Base-by-base conservation (phyloP, 192 early-diverging fungal genomes). In the Podila epicladia region DNA sequence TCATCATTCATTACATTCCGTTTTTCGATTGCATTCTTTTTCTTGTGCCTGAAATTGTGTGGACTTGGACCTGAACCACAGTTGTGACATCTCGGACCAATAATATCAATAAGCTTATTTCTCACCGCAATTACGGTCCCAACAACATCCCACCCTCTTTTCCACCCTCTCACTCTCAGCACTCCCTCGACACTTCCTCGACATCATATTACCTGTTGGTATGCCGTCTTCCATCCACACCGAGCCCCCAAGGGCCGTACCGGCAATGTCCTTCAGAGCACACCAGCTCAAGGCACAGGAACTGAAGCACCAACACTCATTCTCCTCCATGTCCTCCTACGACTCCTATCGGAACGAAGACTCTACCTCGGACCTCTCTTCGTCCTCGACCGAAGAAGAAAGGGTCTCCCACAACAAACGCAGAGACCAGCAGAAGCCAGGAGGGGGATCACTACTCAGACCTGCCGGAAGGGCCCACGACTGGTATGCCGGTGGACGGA, bases 311-410 rank as follows among this genome's bases (percentile, higher is more conserved):
- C 26, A 64, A 9, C 38, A 32, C 38, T 85, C 84, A 5, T 74
- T 72, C 64, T 78, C 84, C 13, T 85, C 84, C 26, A 65, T 85
- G 48, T 82, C 79, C 31, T 85, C 84, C 28, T 85, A 85, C 49
- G 77, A 68, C 22, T 82, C 80, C 53, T 71, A 37, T 38, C n/a
- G 20, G 26, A 59, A 33, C 55, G 11, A 60, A 19, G 24, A 41
- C 59, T 58, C 50, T n/a, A 17, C 28, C 33, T 50, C 22, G 37
- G 50, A 37, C 45, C 45, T 59, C 8, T 61, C 58, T 22, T 50
- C 60, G 1, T 41, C 49, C 37, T 58, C 51, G 32, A 19, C 22
- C 22, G 41, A 31, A 32, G 24, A 70, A 28, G 11, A 49, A 38
- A 13, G 48, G 12, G 49, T 51, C 12, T 19, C 24, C 8, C 33